Base-by-base conservation (phyloP, 202 grass and related monocot species). In the Setaria italica region DNA sequence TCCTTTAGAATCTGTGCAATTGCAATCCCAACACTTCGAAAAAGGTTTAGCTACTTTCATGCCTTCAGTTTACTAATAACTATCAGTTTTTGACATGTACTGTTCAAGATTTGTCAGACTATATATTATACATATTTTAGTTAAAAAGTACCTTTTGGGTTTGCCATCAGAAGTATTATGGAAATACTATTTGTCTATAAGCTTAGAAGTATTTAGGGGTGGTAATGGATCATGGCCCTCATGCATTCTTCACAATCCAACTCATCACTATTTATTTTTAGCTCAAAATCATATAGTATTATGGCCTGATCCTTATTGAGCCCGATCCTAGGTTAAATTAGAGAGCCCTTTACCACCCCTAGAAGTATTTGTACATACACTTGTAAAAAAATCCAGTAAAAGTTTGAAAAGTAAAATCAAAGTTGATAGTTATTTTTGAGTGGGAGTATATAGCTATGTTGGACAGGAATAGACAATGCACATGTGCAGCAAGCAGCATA, bases 1-100 rank as follows among this genome's bases (percentile, higher is more conserved):
- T 71, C 4, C 57, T 86, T 13, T 74, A 56, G 57, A 50, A 74
- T 56, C 53, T 74, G 30, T 81, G 85, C 59, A 81, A 48, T 67
- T 41, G 4, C 39, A 41, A 41, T 41, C 6, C 29, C 25, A 74
- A 59, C 39, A 81, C 5, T 19, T 53, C 17, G 48, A 34, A 20
- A 51, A 73, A 74, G 3, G 47, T 4, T 2, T 32, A 33, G 14
- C 14, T 53, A 53, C 29, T 19, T 54, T 73, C 14, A 74, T 17
- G 46, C 29, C 48, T 19, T 74, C 4, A 30, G 29, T 74, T 74
- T 19, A 74, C 30, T 2, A 16, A 34, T 53, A 54, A 34, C 29
- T 53, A 30, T 19, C 8, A 74, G 29, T 41, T 51, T 54, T 74
- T 74, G 48, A 19, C 48, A 53, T 16, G 53, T 53, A 10, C 29